These are phyloP conservation scores for Ogataea ganodermae DNA, from an alignment of 805 yeast species.

Conservation along the genomic window DNA sequence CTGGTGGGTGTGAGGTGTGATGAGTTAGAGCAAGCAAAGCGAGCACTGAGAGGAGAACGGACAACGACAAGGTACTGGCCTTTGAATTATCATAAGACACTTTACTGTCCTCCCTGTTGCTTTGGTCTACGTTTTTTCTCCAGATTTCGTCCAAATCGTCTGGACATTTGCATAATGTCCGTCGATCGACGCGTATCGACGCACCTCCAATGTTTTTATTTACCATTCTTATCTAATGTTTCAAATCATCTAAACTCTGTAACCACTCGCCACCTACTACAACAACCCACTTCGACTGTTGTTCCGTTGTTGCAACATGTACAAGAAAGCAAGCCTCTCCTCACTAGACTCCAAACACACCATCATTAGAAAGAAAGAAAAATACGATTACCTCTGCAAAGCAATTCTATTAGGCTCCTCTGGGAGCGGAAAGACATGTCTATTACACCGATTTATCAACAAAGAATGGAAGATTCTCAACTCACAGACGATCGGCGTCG, in stretches of 20 bases:
- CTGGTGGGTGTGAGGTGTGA: no score
- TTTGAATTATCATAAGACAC: no score
- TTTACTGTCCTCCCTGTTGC: no score
- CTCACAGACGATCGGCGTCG: slow-evolving; percentile 44
- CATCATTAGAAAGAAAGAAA: slow-evolving; percentile 19
- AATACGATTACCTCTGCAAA: slow-evolving; percentile 40
- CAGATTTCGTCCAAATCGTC: no score
- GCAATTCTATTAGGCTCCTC: slow-evolving; percentile 17
- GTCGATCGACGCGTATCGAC: slow-evolving; percentile 3
- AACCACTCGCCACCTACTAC: background rate
- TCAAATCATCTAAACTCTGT: background rate
- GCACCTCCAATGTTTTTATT: background rate
- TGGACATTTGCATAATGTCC: background rate
- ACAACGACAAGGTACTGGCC: no score
- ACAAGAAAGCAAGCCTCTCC: slow-evolving; percentile 18
- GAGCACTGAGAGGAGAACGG: no score
- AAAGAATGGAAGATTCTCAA: slow-evolving; percentile 31
- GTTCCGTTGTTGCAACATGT: slow-evolving; percentile 8
- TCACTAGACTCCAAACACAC: slow-evolving; percentile 26
- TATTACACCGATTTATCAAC: slow-evolving; percentile 39
- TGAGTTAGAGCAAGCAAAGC: no score
- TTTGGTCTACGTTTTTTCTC: no score
- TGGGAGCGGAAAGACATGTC: slow-evolving; percentile 30
- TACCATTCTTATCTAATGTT: background rate
- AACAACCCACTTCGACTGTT: background rate